Base-by-base conservation (phyloP, 1,284 basidiomycete genomes). In the Cystobasidiaceae sp. region DNA sequence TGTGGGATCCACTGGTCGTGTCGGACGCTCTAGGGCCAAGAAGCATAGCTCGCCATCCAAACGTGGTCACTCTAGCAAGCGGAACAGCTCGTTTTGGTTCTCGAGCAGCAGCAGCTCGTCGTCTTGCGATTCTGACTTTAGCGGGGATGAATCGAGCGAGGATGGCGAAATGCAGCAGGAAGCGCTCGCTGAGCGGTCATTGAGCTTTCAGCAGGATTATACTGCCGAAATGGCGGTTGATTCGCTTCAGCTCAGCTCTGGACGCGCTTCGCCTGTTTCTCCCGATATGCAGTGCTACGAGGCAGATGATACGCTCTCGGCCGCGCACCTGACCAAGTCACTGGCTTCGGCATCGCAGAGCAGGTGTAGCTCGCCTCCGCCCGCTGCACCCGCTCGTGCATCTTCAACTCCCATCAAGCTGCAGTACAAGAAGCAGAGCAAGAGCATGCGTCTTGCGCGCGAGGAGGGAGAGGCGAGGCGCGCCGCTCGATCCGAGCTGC, bases 1-100 rank as follows among this genome's bases (percentile, higher is more conserved):
- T 21, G 23, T 15, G 8, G 21, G n/a, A n/a, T n/a, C n/a, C n/a
- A n/a, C n/a, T n/a, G n/a, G n/a, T n/a, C n/a, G n/a, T 27, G 30
- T 21, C 19, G 30, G 25, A 69, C 70, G 17, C 67, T 63, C 9
- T 70, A 68, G 5, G 68, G 70, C 19, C 64, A 61, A 27, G 66
- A 50, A 56, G 70, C 51, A 33, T 69, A 71, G 59, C n/a, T 76
- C 25, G 82, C 81, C 19, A 76, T 84, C 74, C n/a, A 11, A 39
- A 39, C 11, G 37, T 11, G n/a, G 11, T 11, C 37, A 37, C 23
- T 43, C 17, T 8, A 54, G 41, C 33, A 54, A 34, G 3, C 13
- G 41, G 80, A 79, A 41, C 78, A 80, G 44, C 75, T 87, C 27
- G 76, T 85, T 59, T 81, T 83, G 15, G 80, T 87, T 67, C 75